Evolutionary conservation across 2,329 filamentous ascomycete species (phyloP).

Genomic region (Rugonectria rugulosa): DNA sequence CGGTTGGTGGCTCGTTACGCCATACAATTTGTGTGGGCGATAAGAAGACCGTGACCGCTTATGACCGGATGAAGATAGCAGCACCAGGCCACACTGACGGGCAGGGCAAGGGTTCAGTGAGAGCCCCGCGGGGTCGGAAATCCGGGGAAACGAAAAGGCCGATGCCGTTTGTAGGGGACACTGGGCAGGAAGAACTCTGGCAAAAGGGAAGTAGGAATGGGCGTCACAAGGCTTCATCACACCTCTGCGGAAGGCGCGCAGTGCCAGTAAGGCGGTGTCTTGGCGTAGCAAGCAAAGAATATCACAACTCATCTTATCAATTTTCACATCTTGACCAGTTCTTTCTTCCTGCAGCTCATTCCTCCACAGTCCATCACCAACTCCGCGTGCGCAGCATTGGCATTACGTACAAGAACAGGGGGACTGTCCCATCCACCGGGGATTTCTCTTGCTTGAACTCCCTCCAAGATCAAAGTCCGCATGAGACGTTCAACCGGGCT

Average conservation of each 20-base stretch:
- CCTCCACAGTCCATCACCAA: not conserved
- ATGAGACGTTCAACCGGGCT: constrained; percentile 1
- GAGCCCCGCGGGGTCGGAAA: constrained; percentile 35
- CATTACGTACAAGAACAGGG: constrained; percentile 9
- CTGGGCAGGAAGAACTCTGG: no score
- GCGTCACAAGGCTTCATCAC: no score
- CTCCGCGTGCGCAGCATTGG: not conserved
- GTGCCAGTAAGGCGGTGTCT: no score
- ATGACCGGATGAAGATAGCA: constrained; percentile 15
- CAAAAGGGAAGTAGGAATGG: no score
- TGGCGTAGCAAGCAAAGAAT: no score
- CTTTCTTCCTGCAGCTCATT: not conserved
- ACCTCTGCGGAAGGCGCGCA: no score
- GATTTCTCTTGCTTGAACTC: not conserved
- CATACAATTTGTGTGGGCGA: constrained; percentile 10
- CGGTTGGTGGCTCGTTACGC: constrained; percentile 10
- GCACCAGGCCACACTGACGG: not conserved
- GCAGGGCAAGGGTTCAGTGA: not conserved
- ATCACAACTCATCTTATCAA: not conserved
- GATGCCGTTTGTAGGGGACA: constrained; percentile 2
- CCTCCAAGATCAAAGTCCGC: not conserved
- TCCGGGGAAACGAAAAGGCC: constrained; percentile 35
- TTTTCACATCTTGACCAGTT: not conserved
- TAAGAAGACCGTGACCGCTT: constrained; percentile 1
- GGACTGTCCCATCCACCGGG: not conserved